Percentiles rank a stretch among this genome's conserved stretches.
Evolutionary conservation across 345 rosid genomes (phyloP).

Genomic region (Camelina laxa): DNA sequence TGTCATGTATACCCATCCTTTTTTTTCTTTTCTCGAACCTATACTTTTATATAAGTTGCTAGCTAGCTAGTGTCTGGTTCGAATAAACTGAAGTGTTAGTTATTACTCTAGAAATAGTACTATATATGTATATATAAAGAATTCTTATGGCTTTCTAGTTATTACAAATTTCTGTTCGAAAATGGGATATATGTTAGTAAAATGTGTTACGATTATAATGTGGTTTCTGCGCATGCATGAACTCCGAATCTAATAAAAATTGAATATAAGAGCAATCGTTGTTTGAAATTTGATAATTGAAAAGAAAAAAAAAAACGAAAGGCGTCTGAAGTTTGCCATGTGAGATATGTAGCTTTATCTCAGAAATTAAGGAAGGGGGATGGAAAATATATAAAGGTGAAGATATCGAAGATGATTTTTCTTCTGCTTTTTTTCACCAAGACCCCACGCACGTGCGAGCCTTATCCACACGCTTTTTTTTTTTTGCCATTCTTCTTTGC

Average conservation of each 20-base stretch:
- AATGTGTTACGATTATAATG: too few relatives aligned
- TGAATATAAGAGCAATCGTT: background rate
- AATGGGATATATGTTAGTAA: too few relatives aligned
- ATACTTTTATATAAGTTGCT: background rate
- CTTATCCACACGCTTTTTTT: constrained; percentile 44
- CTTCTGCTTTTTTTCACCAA: background rate
- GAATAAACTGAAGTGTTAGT: background rate
- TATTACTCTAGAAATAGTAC: background rate
- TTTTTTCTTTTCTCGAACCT: background rate
- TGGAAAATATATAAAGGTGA: constrained; percentile 15
- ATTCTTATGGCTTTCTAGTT: background rate
- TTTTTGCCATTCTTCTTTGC: constrained; percentile 18
- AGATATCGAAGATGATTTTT: constrained; percentile 39
- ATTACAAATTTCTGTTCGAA: background rate
- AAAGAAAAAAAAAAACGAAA: background rate
- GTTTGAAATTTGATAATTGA: background rate
- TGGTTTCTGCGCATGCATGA: too few relatives aligned
- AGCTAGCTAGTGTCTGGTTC: background rate
- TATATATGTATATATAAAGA: background rate
- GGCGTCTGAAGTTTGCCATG: background rate
- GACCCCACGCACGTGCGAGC: constrained; percentile 46
- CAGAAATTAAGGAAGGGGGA: constrained; percentile 1
- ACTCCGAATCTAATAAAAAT: background rate
- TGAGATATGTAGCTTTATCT: constrained; percentile 27
- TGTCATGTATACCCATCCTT: constrained; percentile 39